Base-by-base conservation (phyloP, 805 yeast species). In the Grigorovia yakushimaensis region DNA sequence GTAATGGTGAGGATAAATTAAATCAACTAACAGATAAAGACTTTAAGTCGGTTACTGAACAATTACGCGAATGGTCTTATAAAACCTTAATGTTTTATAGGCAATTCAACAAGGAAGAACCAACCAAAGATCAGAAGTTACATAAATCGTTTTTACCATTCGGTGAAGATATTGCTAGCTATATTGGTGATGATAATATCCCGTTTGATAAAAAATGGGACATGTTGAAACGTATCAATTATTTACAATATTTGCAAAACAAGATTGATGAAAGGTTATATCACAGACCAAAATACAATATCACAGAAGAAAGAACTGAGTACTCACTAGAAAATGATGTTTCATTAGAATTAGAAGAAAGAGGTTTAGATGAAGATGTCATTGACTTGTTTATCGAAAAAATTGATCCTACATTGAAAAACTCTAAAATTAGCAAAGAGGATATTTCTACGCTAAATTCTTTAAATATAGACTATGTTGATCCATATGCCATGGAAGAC, bases 401-500 rank as follows among this genome's bases (percentile, higher is more conserved):
- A 39, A 36, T 59, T 47, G 49, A 57, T 9, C 66, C 66, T 1
- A 51, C 17, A 4, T n/a, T 33, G 37, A 15, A 2, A 15, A n/a
- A 8, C 37, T 33, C 17, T 15, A 33, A 15, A n/a, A 15, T 7
- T 6, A 7, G 18, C n/a, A 30, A 19, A 17, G 39, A 20, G 7
- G 38, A 33, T 11, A 9, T n/a, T 7, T 19, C 39, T 19, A 36
- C 43, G 4, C 37, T 38, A 6, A 41, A 37, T 11, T 51, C 67
- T 65, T 48, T 61, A 62, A 71, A 51, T 11, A 41, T 61, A 18
- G 60, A 54, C 24, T 82, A 80, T 48, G 74, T 93, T 51, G 97
- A 88, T 62, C 98, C 98, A 0, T 89, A 86, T 64, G 71, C 78
- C 2, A 88, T 93, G 62, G 82, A 77, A 48, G 99, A 93, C 66